Conservation (phyloP, 805 yeast species). For the Teunomyces funiuensis region DNA sequence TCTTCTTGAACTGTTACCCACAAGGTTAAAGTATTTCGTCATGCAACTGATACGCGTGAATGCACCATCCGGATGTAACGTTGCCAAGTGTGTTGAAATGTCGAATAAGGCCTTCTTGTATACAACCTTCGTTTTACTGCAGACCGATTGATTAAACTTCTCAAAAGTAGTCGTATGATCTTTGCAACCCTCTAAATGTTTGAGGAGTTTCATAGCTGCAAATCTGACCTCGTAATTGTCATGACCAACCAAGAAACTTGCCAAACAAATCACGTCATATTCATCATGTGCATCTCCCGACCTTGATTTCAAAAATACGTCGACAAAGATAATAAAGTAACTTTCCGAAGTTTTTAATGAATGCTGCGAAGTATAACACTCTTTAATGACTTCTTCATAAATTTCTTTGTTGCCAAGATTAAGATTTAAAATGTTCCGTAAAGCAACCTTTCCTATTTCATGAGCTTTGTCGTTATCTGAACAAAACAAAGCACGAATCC, state of each 20-base stretch:
- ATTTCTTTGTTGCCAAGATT: constrained; percentile 57
- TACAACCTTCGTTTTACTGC: constrained; percentile 75
- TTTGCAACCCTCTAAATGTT: constrained; percentile 54
- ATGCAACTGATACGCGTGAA: constrained; percentile 67
- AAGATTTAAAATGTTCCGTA: constrained; percentile 60
- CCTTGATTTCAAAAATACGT: constrained; percentile 54
- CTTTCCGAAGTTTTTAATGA: constrained; percentile 55
- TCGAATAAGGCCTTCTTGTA: constrained; percentile 85
- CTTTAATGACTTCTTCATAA: constrained; percentile 59
- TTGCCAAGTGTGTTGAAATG: constrained; percentile 71
- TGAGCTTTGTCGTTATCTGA: constrained; percentile 58
- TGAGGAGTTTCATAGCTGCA: constrained; percentile 70
- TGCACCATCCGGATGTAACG: constrained; percentile 52
- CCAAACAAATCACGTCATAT: constrained; percentile 70
- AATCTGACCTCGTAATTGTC: constrained; percentile 65
- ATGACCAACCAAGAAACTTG: constrained; percentile 77
- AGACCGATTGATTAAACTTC: constrained; percentile 66
- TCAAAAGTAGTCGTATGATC: constrained; percentile 47
- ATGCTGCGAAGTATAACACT: constrained; percentile 63
- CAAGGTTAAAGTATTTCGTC: constrained; percentile 61
- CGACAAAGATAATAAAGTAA: constrained; percentile 72
- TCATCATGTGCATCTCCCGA: constrained; percentile 45
- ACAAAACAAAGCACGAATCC: constrained; percentile 76
- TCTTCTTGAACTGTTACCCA: constrained; percentile 61
- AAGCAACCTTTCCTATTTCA: constrained; percentile 66